phyloP scores from a whole-genome alignment of 2,329 filamentous ascomycete species.

The Alternaria angustiovoidea region DNA sequence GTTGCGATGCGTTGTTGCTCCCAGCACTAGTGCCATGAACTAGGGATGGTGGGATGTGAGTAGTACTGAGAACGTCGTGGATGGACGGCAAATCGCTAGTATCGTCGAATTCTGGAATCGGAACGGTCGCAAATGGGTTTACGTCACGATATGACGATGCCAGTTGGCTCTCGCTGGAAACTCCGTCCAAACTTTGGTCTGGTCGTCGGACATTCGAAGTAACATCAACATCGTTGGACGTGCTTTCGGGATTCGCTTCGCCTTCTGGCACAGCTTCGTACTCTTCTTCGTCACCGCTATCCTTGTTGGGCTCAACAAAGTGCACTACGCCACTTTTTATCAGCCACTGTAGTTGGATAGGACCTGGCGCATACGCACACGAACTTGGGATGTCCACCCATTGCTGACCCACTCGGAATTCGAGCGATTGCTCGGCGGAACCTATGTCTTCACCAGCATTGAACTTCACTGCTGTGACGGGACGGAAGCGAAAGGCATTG shows the following conservation, averaged over 20 bases:
- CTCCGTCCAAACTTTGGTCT: not conserved
- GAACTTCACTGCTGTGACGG: conserved; percentile 42
- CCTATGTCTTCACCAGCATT: conserved; percentile 44
- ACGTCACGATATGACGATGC: conserved; percentile 10
- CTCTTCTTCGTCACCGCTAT: conserved; percentile 31
- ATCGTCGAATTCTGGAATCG: conserved; percentile 18
- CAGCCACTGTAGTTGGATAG: not conserved
- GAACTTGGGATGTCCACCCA: conserved; percentile 40
- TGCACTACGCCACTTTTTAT: conserved; percentile 26
- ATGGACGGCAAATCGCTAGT: conserved; percentile 26
- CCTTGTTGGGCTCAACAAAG: conserved; percentile 40
- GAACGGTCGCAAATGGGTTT: conserved; percentile 16
- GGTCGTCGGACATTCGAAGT: conserved; percentile 11
- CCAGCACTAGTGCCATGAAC: not conserved
- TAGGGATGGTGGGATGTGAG: conserved; percentile 15
- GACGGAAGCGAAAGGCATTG: conserved; percentile 43
- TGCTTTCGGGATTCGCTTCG: conserved; percentile 13
- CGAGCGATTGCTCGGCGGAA: conserved; percentile 39
- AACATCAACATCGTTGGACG: conserved; percentile 4
- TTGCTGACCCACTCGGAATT: conserved; percentile 35
- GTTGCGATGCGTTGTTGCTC: conserved; percentile 9
- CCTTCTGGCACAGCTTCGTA: conserved; percentile 13
- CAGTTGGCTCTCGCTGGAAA: conserved; percentile 1
- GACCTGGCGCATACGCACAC: conserved; percentile 21
- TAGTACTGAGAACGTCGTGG: conserved; percentile 24